Evolutionary conservation across 2,329 filamentous ascomycete genomes (phyloP).

Genomic region (Neoarthrinium moseri): DNA sequence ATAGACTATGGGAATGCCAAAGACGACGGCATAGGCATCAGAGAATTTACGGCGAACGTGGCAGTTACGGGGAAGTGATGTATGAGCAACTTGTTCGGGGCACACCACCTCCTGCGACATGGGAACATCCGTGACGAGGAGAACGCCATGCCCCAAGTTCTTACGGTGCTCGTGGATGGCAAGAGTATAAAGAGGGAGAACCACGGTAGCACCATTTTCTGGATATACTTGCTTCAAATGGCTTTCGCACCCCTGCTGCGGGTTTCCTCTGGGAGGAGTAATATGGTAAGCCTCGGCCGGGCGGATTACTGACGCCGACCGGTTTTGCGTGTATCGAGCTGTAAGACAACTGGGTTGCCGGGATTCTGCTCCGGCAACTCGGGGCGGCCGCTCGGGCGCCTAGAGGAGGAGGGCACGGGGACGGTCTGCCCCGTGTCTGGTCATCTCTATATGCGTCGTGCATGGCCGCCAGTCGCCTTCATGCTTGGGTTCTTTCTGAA

Average conservation of each 20-base stretch:
- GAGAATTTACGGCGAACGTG: neutral
- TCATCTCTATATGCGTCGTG: neutral
- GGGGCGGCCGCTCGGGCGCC: neutral
- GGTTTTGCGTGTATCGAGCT: conserved; percentile 9
- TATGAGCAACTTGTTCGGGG: neutral
- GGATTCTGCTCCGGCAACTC: conserved; percentile 2
- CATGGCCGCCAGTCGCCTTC: conserved; percentile 23
- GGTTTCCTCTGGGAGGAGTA: neutral
- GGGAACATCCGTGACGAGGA: too few species aligned
- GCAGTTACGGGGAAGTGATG: neutral
- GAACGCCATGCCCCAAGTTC: neutral
- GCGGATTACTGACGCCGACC: neutral
- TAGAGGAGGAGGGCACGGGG: neutral
- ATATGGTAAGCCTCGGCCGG: neutral
- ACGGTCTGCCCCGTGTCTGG: neutral
- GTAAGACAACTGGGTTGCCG: conserved; percentile 6
- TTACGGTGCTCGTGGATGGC: neutral
- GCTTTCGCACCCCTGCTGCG: too few species aligned
- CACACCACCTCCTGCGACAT: neutral
- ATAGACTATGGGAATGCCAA: neutral
- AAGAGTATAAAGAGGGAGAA: neutral
- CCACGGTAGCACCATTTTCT: neutral
- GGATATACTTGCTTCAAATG: too few species aligned
- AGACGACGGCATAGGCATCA: neutral
- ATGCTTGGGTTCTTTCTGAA: conserved; percentile 47